A percentile compares a stretch with the other conserved stretches of the same genome.
These are phyloP conservation scores for Oryza coarctata DNA, from an alignment of 176 grass and related monocot genomes.

Conservation along the genomic window DNA sequence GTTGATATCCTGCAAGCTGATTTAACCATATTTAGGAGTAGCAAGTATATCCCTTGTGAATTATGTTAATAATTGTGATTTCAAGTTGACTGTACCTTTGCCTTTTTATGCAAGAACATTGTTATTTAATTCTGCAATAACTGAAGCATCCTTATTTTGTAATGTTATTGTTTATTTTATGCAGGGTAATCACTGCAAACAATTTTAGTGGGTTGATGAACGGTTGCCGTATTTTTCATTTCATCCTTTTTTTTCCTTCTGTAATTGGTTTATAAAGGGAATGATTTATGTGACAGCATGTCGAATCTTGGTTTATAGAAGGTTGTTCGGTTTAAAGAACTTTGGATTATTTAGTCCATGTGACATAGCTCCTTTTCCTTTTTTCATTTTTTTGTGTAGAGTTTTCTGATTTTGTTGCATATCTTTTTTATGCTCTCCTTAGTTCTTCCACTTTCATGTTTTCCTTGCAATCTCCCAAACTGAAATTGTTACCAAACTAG, in stretches of 20 bases:
- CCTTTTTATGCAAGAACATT: neutral
- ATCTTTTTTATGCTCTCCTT: neutral
- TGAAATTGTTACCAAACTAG: neutral
- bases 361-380: constrained; percentile 6
- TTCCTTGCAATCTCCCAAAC: neutral
- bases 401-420: neutral
- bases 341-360: constrained; percentile 20
- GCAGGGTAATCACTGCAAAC: constrained; percentile 50
- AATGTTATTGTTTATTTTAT: constrained; percentile 9
- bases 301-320: constrained; percentile 66
- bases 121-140: neutral
- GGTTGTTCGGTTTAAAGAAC: constrained; percentile 49
- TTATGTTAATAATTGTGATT: neutral
- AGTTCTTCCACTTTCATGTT: neutral
- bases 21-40: neutral
- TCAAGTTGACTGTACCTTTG: neutral
- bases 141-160: constrained; percentile 14
- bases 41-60: neutral
- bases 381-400: constrained; percentile 16
- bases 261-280: constrained; percentile 71
- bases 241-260: constrained; percentile 40
- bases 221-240: constrained; percentile 43
- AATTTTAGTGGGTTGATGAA: constrained; percentile 53
- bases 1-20: neutral
- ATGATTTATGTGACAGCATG: constrained; percentile 57